phyloP scores from a whole-genome alignment of 2,329 filamentous ascomycete species.

The Colletotrichum eremochloae region DNA sequence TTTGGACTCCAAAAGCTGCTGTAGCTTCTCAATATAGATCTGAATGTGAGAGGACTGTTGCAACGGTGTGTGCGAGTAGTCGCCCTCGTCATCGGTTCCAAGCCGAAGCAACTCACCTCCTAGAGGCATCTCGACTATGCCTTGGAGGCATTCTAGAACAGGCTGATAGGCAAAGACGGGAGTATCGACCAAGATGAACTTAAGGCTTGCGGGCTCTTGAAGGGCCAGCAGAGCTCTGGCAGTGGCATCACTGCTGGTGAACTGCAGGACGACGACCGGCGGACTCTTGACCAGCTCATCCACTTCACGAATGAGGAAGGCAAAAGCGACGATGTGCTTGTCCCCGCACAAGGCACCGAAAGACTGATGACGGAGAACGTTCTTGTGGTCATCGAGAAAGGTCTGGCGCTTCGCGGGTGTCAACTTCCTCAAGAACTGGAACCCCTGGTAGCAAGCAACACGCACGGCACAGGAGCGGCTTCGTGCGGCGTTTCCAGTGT shows the following conservation, averaged over 20 bases:
- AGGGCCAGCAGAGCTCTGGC: constrained; percentile 61
- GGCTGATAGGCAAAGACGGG: constrained; percentile 79
- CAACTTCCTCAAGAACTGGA: constrained; percentile 57
- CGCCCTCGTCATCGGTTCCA: neutral
- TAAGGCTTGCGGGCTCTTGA: constrained; percentile 48
- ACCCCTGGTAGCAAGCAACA: constrained; percentile 57
- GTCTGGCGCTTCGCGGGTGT: constrained; percentile 52
- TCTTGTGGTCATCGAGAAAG: constrained; percentile 61
- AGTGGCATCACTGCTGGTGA: constrained; percentile 62
- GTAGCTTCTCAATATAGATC: neutral
- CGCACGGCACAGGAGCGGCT: constrained; percentile 54
- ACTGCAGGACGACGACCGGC: constrained; percentile 65
- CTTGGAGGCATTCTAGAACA: constrained; percentile 70
- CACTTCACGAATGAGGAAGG: constrained; percentile 65
- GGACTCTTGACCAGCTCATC: constrained; percentile 57
- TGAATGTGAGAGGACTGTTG: neutral
- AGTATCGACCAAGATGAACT: constrained; percentile 73
- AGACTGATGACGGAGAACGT: constrained; percentile 69
- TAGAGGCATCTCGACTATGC: constrained; percentile 68
- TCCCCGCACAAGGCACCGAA: constrained; percentile 72
- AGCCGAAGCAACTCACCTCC: constrained; percentile 63
- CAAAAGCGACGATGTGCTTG: constrained; percentile 70
- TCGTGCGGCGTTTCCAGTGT: constrained; percentile 50
- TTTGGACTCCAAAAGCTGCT: neutral
- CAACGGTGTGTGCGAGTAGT: neutral